A percentile compares a stretch with the other conserved stretches of the same genome.
phyloP scores from a whole-genome alignment of 2,329 filamentous ascomycete genomes.

The Plectosphaerella sp. region DNA sequence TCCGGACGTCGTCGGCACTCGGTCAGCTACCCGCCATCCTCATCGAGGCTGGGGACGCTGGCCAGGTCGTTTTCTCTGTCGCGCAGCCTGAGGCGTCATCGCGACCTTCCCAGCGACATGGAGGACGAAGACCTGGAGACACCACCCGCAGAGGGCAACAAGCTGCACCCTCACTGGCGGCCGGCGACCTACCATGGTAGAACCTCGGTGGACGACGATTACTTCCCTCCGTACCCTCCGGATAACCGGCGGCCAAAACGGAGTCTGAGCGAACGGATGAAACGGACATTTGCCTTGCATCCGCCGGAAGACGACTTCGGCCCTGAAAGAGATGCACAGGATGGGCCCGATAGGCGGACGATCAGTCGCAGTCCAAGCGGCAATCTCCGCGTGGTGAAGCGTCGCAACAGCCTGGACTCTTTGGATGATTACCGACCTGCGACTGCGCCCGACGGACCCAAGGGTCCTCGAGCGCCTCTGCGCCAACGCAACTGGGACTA shows the following conservation, averaged over 20 bases:
- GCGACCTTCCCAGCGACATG: not conserved
- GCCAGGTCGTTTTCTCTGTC: conserved; percentile 50
- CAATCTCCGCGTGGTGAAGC: conserved; percentile 54
- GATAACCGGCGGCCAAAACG: conserved; percentile 47
- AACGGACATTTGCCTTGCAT: conserved; percentile 57
- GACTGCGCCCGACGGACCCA: conserved; percentile 20
- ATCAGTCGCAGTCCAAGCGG: conserved; percentile 57
- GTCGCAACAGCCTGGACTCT: conserved; percentile 44
- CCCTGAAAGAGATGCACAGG: conserved; percentile 10
- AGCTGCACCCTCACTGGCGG: conserved; percentile 58
- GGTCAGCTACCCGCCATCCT: conserved; percentile 33
- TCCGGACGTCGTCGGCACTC: conserved; percentile 42
- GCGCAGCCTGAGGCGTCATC: conserved; percentile 17
- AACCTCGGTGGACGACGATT: not conserved
- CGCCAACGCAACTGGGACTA: conserved; percentile 10
- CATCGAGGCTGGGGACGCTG: conserved; percentile 37
- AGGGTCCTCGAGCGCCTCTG: conserved; percentile 21
- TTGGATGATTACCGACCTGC: conserved; percentile 13
- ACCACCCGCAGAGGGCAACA: conserved; percentile 45
- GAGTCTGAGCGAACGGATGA: conserved; percentile 49
- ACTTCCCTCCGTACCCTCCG: conserved; percentile 34
- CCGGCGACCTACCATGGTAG: conserved; percentile 31
- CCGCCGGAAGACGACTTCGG: conserved; percentile 41
- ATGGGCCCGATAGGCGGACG: conserved; percentile 45
- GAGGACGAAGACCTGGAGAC: not conserved